These are phyloP conservation scores for Tulasnella sp. DNA, from an alignment of 768 basidiomycete species.

Conservation along the genomic window DNA sequence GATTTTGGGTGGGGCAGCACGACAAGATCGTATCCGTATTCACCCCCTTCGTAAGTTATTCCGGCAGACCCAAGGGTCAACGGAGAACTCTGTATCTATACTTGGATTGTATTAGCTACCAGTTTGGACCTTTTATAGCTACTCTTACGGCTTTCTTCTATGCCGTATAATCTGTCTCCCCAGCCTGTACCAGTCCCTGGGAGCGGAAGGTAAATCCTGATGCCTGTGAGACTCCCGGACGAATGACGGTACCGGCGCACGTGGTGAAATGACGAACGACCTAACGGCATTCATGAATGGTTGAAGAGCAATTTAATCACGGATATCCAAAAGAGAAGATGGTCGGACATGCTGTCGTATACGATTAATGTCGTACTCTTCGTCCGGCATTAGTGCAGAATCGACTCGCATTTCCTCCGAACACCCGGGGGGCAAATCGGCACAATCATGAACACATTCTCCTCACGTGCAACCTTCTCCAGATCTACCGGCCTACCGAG, in stretches of 20 bases:
- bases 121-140: neutral
- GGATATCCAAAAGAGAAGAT: neutral
- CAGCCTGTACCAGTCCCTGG: no score
- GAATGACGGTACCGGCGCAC: neutral
- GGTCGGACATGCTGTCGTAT: neutral
- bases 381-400: neutral
- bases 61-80: neutral
- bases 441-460: neutral
- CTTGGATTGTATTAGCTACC: neutral
- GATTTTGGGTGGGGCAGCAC: neutral
- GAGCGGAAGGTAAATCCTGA: no score
- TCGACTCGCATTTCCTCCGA: neutral
- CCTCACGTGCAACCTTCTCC: neutral
- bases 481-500: neutral
- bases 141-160: neutral
- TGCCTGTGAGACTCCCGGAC: neutral
- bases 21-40: neutral
- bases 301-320: neutral
- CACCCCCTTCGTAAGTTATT: neutral
- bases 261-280: neutral
- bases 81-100: neutral
- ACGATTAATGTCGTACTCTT: neutral
- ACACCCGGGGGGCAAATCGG: neutral
- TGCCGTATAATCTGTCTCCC: neutral
- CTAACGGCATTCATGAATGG: neutral